Evolutionary conservation across 257 asterid species (phyloP).

Genomic region (Lantana camara): DNA sequence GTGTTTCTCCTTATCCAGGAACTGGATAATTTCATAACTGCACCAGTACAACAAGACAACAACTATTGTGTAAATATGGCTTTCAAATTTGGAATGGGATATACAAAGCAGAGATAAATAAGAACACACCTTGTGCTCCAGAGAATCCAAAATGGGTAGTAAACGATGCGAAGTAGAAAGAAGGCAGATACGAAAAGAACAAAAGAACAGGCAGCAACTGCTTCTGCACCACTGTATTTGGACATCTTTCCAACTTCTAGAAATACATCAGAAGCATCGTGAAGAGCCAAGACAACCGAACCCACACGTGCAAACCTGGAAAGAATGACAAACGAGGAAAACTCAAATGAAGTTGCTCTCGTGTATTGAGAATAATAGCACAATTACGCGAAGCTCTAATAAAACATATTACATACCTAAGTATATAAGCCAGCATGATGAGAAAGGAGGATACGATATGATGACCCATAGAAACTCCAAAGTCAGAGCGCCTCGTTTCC

Average conservation of each 20-base stretch:
- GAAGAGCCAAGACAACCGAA: conserved; percentile 84
- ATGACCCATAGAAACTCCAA: conserved; percentile 94
- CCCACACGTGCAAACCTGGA: conserved; percentile 90
- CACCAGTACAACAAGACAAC: conserved; percentile 7
- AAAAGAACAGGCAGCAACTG: conserved; percentile 78
- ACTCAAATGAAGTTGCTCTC: too few species aligned
- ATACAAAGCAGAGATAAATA: background rate
- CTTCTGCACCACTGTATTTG: conserved; percentile 85
- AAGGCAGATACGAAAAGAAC: conserved; percentile 68
- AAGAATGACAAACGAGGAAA: background rate
- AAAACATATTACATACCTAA: conserved; percentile 62
- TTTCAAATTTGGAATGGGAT: background rate
- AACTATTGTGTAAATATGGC: background rate
- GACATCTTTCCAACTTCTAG: conserved; percentile 95
- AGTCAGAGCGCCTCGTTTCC: conserved; percentile 97
- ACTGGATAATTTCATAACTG: conserved; percentile 67
- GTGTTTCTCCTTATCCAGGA: conserved; percentile 61
- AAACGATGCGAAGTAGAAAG: conserved; percentile 77
- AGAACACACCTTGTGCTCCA: conserved; percentile 84
- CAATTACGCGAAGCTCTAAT: conserved; percentile 13
- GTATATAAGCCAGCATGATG: conserved; percentile 66
- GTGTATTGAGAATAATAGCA: background rate
- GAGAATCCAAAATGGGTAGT: conserved; percentile 86
- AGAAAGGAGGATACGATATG: conserved; percentile 81
- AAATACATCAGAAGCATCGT: conserved; percentile 91